Percentiles rank a stretch among this genome's conserved stretches.
These are phyloP conservation scores for Picochlorum costavermella DNA, from an alignment of 139 green algal species.

Conservation along the genomic window DNA sequence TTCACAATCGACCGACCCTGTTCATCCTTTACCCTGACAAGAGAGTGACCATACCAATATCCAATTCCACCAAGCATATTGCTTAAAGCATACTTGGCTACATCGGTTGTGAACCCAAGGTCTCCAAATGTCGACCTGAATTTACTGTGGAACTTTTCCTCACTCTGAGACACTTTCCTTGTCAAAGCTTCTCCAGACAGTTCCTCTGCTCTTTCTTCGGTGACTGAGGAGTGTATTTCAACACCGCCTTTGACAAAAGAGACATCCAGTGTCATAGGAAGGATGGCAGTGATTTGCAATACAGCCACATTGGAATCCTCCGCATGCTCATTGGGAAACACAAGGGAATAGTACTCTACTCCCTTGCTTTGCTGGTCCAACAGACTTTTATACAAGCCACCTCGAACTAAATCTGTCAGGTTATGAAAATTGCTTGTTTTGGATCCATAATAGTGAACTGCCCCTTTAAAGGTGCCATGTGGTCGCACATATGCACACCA, in stretches of 20 bases:
- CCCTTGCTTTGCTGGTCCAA: slow-evolving; percentile 8
- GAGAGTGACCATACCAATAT: slow-evolving; percentile 82
- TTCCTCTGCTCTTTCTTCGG: background rate
- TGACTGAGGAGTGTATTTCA: background rate
- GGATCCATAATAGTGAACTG: background rate
- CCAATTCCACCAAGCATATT: slow-evolving; percentile 88
- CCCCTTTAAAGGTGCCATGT: background rate
- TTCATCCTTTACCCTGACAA: slow-evolving; percentile 23
- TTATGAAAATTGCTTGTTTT: slow-evolving; percentile 44
- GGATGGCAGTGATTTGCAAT: slow-evolving; percentile 47
- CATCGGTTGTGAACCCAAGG: background rate
- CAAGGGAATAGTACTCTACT: background rate
- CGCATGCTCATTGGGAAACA: slow-evolving; percentile 45
- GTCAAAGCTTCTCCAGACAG: background rate
- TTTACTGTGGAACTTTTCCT: background rate
- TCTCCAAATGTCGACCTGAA: background rate
- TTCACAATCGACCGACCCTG: background rate
- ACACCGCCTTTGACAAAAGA: slow-evolving; percentile 32
- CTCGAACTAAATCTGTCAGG: slow-evolving; percentile 40
- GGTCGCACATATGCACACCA: too few relatives aligned
- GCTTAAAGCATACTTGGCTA: slow-evolving; percentile 56
- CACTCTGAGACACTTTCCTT: background rate
- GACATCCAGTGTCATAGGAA: slow-evolving; percentile 46
- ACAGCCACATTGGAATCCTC: slow-evolving; percentile 42
- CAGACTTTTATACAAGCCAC: slow-evolving; percentile 9